Evolutionary conservation across 2,329 filamentous ascomycete genomes (phyloP), one percentile per base, ranked within the genome.

Genomic region (Cercospora janseana): DNA sequence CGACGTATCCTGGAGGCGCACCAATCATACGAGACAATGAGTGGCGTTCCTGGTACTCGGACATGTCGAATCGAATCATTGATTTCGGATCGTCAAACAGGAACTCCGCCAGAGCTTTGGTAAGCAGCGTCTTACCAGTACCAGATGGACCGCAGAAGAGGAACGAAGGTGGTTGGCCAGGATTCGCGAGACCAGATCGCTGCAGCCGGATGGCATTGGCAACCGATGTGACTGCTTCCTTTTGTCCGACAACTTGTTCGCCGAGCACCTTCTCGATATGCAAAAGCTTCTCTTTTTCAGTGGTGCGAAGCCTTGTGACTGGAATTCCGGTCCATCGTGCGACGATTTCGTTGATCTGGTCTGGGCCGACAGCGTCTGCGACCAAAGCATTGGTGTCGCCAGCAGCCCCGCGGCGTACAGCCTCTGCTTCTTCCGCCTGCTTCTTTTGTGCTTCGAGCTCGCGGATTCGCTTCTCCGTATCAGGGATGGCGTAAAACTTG

Each of bases 31-130:
- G 84, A 68, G 89, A 95, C 10, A 98, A 81, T 0, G 92, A 87
- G 69, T 98, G 93, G 4, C 92, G 86, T 72, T 98, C 93, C 71
- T 98, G 94, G 71, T 98, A 98, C 72, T 98, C 93, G 4, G 92
- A 97, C 93, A 98, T 98, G 69, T 98, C 93, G 74, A 98, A 95
- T 29, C 93, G 87, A 63, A 98, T 95, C 93, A 98, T 97, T 26
- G 92, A 78, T 75, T 96, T 96, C 20, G 92, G 75, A 62, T 98
- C 93, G 67, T 98, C 93, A 74, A 98, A 98, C 21, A 98, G 78
- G 76, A 98, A 98, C 70, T 98, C 93, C 41, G 93, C 93, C 52
- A 98, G 79, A 12, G 92, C 93, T 73, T 98, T 98, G 58, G 92
- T 97, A 51, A 98, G 83, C 15, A 98, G 77, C 13, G 93, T 98